phyloP scores from a whole-genome alignment of 441 rosid species.

The Adansonia madagascariensis region DNA sequence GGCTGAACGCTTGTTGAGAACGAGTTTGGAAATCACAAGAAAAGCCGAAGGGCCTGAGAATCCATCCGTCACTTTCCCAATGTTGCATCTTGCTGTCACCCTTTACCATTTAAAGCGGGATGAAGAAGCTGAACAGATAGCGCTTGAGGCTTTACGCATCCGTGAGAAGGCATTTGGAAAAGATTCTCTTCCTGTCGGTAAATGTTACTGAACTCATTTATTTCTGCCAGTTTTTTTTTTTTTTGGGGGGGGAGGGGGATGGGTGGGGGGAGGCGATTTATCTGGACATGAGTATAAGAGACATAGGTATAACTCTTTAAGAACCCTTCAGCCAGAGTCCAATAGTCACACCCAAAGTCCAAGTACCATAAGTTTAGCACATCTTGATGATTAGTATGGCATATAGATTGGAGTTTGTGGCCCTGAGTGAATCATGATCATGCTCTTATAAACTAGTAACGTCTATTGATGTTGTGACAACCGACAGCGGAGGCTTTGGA shows the following conservation, averaged over 20 bases:
- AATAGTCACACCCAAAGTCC: too few relatives aligned
- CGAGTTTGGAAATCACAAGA: constrained; percentile 60
- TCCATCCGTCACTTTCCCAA: constrained; percentile 71
- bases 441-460: not conserved
- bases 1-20: constrained; percentile 75
- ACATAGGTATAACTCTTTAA: too few relatives aligned
- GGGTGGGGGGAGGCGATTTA: too few relatives aligned
- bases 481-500: constrained; percentile 82
- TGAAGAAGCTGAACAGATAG: constrained; percentile 72
- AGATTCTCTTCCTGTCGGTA: constrained; percentile 82
- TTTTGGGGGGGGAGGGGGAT: too few relatives aligned
- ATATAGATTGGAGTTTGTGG: not conserved
- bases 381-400: not conserved
- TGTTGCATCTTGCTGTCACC: constrained; percentile 75
- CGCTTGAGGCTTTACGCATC: constrained; percentile 57
- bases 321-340: too few relatives aligned
- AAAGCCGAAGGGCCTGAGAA: constrained; percentile 56
- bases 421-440: not conserved
- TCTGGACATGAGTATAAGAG: too few relatives aligned
- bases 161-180: constrained; percentile 75
- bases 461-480: not conserved
- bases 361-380: not conserved
- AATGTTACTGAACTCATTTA: constrained; percentile 23
- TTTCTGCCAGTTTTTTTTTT: not conserved
- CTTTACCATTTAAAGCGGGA: constrained; percentile 63